phyloP scores from a whole-genome alignment of 768 basidiomycete species.

The Amanita jacksonii region DNA sequence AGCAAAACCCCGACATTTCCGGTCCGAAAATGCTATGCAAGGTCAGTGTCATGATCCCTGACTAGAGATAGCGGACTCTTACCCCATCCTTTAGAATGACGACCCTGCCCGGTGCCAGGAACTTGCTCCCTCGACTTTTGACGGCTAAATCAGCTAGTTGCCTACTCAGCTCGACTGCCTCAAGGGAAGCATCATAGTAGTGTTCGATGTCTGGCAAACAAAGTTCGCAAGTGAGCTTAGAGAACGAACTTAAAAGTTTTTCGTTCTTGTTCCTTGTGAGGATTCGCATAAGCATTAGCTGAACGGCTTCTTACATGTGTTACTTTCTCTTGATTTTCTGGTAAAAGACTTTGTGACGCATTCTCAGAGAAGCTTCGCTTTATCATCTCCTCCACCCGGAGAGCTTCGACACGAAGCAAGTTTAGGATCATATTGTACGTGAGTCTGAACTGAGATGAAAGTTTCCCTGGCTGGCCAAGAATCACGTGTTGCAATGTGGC shows the following conservation, averaged over 20 bases:
- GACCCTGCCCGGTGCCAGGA: constrained; percentile 65
- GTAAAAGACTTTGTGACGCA: constrained; percentile 82
- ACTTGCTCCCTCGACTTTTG: constrained; percentile 58
- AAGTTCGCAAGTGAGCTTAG: constrained; percentile 55
- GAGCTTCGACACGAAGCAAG: constrained; percentile 88
- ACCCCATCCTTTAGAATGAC: constrained; percentile 80
- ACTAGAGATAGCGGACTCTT: no score
- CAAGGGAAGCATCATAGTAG: constrained; percentile 65
- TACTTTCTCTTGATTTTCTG: constrained; percentile 88
- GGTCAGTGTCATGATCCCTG: neutral
- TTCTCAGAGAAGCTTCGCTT: constrained; percentile 99
- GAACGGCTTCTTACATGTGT: constrained; percentile 42
- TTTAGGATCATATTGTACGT: constrained; percentile 99
- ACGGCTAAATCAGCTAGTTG: constrained; percentile 43
- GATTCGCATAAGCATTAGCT: neutral
- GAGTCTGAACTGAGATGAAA: constrained; percentile 92
- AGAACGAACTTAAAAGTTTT: constrained; percentile 49
- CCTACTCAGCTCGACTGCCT: constrained; percentile 55
- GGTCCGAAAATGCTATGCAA: constrained; percentile 61
- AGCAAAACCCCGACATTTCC: constrained; percentile 67
- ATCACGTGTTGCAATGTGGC: constrained; percentile 78
- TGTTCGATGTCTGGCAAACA: constrained; percentile 66
- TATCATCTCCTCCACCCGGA: constrained; percentile 98
- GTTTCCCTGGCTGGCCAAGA: constrained; percentile 84
- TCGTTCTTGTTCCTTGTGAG: constrained; percentile 47